phyloP scores from a whole-genome alignment of 2,329 filamentous ascomycete genomes.

The Myriosclerotinia scirpicola region DNA sequence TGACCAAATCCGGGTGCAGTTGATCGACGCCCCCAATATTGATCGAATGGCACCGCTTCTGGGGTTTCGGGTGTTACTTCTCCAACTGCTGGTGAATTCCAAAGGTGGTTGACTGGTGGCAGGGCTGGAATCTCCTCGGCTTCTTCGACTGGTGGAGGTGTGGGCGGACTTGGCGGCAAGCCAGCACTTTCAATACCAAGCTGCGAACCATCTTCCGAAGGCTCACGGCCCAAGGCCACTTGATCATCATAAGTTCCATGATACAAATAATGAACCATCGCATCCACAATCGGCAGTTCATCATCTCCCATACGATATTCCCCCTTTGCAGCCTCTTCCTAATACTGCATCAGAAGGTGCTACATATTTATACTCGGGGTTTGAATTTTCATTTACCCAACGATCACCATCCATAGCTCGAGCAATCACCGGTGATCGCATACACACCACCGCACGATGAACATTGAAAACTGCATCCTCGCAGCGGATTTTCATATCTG shows the following conservation, averaged over 20 bases:
- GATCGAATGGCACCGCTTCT: not conserved
- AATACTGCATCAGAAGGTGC: not conserved
- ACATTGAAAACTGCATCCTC: conserved; percentile 25
- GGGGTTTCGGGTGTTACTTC: not conserved
- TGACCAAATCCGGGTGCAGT: not conserved
- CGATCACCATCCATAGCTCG: conserved; percentile 27
- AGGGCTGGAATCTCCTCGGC: not conserved
- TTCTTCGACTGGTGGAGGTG: not conserved
- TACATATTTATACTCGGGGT: not conserved
- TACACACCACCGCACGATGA: conserved; percentile 30
- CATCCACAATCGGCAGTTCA: conserved; percentile 68
- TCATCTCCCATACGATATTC: conserved; percentile 59
- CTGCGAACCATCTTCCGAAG: not conserved
- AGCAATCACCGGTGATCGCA: conserved; percentile 32
- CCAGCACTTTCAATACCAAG: not conserved
- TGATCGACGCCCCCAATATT: not conserved
- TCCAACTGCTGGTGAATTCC: not conserved
- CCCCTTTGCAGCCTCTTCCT: conserved; percentile 16
- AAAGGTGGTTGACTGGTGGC: not conserved
- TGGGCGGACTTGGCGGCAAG: not conserved
- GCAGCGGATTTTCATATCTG: conserved; percentile 32
- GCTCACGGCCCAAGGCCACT: not conserved
- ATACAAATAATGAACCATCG: conserved; percentile 78
- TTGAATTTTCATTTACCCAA: conserved; percentile 21
- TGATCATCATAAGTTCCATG: conserved; percentile 17